Evolutionary conservation across 129 eudicot species (phyloP).

Genomic region (Artemisia annua): DNA sequence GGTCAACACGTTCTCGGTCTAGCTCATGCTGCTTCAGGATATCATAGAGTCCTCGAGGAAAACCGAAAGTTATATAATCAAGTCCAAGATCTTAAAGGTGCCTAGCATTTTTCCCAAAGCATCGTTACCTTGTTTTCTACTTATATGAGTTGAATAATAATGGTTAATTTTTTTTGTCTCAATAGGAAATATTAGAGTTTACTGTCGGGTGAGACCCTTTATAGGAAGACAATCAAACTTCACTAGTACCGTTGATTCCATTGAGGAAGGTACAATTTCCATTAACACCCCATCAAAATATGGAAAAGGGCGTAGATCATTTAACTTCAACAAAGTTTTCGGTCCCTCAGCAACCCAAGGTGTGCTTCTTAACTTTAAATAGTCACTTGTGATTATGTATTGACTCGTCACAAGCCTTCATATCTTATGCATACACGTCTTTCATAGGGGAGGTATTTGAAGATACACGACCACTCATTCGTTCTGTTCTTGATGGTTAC

Average conservation of each 20-base stretch:
- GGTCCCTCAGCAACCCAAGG: conserved; percentile 93
- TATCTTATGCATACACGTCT: conserved; percentile 4
- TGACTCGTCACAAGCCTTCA: background rate
- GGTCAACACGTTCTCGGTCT: conserved; percentile 76
- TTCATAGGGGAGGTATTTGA: conserved; percentile 81
- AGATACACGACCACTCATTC: conserved; percentile 80
- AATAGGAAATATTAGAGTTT: conserved; percentile 90
- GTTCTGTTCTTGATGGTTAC: conserved; percentile 96
- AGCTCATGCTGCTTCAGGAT: conserved; percentile 96
- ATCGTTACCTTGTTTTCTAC: background rate
- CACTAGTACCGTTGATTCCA: conserved; percentile 64
- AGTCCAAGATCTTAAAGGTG: conserved; percentile 97
- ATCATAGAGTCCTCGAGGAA: conserved; percentile 89
- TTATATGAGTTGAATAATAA: background rate
- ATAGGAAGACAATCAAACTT: conserved; percentile 51
- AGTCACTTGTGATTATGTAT: background rate
- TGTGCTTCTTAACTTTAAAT: conserved; percentile 20
- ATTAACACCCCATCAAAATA: conserved; percentile 72
- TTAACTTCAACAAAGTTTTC: conserved; percentile 88
- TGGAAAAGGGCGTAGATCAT: conserved; percentile 80
- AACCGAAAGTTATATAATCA: conserved; percentile 92
- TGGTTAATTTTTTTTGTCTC: background rate
- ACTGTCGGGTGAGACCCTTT: conserved; percentile 95
- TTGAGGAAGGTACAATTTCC: conserved; percentile 80
- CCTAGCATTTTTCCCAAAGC: conserved; percentile 7